These are phyloP conservation scores for Blastocrithidia nonstop DNA, from an alignment of 208 protist species.

Conservation along the genomic window DNA sequence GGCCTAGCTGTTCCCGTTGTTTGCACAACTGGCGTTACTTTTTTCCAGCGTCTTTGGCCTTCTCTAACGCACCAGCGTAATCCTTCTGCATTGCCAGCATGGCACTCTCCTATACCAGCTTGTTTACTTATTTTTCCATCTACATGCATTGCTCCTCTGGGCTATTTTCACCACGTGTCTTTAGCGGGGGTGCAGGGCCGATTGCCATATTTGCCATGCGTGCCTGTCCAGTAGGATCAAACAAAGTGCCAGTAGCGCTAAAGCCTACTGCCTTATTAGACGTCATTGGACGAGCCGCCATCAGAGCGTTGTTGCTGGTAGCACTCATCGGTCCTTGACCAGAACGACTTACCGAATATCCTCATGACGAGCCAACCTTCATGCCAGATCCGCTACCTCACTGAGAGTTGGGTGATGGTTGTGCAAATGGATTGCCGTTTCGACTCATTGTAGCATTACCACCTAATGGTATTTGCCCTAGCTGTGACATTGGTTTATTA, in stretches of 20 bases:
- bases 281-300: slow-evolving; percentile 85
- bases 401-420: no score
- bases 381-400: no score
- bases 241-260: slow-evolving; percentile 32
- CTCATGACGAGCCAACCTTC: no score
- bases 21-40: slow-evolving; percentile 84
- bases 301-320: slow-evolving; percentile 44
- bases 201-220: slow-evolving; percentile 41
- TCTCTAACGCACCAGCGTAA: slow-evolving; percentile 83
- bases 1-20: slow-evolving; percentile 78
- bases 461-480: no score
- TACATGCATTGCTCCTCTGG: slow-evolving; percentile 86
- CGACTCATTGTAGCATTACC: no score
- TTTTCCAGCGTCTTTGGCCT: slow-evolving; percentile 90
- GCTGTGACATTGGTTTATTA: no score
- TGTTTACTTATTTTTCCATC: slow-evolving; percentile 89
- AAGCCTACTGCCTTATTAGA: slow-evolving; percentile 87
- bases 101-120: slow-evolving; percentile 89
- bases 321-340: no score
- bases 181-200: slow-evolving; percentile 79
- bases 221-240: slow-evolving; percentile 70
- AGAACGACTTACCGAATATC: no score
- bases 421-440: no score
- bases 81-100: slow-evolving; percentile 77
- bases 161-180: slow-evolving; percentile 83